Base-by-base conservation (phyloP, 805 yeast species). In the Candida maris region DNA sequence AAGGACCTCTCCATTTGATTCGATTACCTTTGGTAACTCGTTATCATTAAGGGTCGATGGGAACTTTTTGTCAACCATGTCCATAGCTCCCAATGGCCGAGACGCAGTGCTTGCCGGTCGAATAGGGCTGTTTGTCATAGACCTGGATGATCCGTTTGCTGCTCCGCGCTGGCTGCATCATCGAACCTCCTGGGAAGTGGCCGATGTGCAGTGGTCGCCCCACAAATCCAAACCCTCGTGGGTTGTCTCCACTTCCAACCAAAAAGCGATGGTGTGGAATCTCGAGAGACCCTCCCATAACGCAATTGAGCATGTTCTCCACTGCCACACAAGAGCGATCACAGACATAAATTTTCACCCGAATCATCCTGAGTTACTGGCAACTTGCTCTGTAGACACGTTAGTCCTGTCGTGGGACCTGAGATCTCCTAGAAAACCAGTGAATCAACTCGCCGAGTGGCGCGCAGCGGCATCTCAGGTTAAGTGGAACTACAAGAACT, bases 141-240 rank as follows among this genome's bases (percentile, higher is more conserved):
- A 93, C 61, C 62, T 93, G 27, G 96, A 91, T 52, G 96, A 93
- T 57, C 98, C 97, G 1, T 91, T 86, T 61, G 77, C 91, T 0
- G 88, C 95, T 1, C 98, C 98, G 0, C 68, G 98, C 40, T 87
- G 94, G 89, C 72, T 93, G 12, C 94, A 81, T 37, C 96, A 93
- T 54, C 71, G 79, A 23, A 91, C 97, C 0, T 79, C 95, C 0
- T 93, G 97, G 97, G 97, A 93, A 59, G 98, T 93, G 3, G 96
- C 98, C 0, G 97, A 91, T 57, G 97, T 91, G 2, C 97, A 93
- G 59, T 93, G 98, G 97, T 85, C 94, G 3, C 96, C 97, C 0
- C 97, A 93, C 56, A 68, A 73, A 5, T 71, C 80, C 2, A 85
- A 85, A 46, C 91, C 95, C 1, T 70, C 82, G 5, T 89, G 97